Percentiles rank a stretch among this genome's conserved stretches.
Conservation (phyloP, 1,284 basidiomycete species). For the Earliella scabrosa region DNA sequence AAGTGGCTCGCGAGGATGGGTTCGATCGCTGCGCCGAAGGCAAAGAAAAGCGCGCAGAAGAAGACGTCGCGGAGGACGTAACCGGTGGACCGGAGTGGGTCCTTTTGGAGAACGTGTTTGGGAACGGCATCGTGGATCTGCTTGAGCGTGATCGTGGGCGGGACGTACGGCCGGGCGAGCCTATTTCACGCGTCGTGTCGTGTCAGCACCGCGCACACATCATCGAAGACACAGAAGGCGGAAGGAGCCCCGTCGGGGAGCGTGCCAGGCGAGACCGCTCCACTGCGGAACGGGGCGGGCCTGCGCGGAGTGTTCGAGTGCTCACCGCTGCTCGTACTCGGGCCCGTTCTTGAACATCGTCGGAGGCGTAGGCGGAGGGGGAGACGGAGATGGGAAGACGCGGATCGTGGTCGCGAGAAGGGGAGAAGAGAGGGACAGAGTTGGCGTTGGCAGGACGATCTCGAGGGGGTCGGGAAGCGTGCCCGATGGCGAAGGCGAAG, state of each 20-base stretch:
- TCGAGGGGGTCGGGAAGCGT: constrained; percentile 18
- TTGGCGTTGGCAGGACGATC: constrained; percentile 16
- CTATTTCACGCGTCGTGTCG: constrained; percentile 21
- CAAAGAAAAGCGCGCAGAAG: constrained; percentile 44
- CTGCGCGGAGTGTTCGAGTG: constrained; percentile 1
- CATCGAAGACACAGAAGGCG: neutral
- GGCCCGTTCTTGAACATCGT: constrained; percentile 36
- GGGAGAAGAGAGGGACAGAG: constrained; percentile 7
- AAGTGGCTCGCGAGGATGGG: constrained; percentile 28
- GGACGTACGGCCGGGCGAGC: constrained; percentile 40
- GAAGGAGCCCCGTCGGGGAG: neutral
- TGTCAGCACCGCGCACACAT: neutral
- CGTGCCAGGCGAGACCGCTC: neutral
- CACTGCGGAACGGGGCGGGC: neutral
- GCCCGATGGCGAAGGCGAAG: constrained; percentile 7
- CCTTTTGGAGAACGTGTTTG: constrained; percentile 56
- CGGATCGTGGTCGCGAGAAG: constrained; percentile 17
- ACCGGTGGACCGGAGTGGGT: constrained; percentile 31
- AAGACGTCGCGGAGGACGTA: constrained; percentile 49
- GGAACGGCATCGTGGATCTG: constrained; percentile 52
- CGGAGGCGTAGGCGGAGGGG: too few species aligned
- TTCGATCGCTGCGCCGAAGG: constrained; percentile 45
- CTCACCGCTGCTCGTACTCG: constrained; percentile 37
- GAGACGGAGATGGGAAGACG: constrained; percentile 15
- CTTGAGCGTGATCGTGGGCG: constrained; percentile 49